Evolutionary conservation across 768 basidiomycete species (phyloP).

Genomic region (Mycena kentingensis): DNA sequence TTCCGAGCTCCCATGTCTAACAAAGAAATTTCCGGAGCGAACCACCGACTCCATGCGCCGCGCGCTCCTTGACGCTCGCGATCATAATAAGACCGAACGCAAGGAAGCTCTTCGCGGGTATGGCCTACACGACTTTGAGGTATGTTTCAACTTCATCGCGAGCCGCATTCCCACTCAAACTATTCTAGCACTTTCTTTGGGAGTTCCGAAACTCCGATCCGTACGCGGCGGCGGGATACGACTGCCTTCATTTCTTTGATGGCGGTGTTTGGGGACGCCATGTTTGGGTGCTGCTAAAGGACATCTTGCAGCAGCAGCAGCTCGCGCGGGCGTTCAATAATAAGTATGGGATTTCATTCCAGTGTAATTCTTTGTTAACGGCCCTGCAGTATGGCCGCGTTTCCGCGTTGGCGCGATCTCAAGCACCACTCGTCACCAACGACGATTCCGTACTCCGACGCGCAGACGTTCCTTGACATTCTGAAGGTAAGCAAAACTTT

Average conservation of each 20-base stretch:
- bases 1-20: slow-evolving; percentile 6
- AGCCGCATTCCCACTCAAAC: neutral
- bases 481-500: too few species aligned
- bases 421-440: slow-evolving; percentile 8
- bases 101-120: slow-evolving; percentile 6
- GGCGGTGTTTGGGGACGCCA: slow-evolving; percentile 10
- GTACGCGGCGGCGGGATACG: slow-evolving; percentile 7
- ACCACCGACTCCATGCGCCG: slow-evolving; percentile 8
- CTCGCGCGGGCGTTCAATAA: slow-evolving; percentile 1
- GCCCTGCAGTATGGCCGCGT: neutral
- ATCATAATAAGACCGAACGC: slow-evolving; percentile 1
- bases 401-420: slow-evolving; percentile 8
- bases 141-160: neutral
- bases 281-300: slow-evolving; percentile 2
- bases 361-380: neutral
- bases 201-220: slow-evolving; percentile 5
- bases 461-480: slow-evolving; percentile 12
- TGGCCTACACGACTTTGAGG: slow-evolving; percentile 16
- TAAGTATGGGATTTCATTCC: neutral
- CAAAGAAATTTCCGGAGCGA: neutral
- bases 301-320: neutral
- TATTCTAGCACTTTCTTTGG: slow-evolving; percentile 10
- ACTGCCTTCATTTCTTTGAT: slow-evolving; percentile 11
- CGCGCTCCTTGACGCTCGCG: neutral
- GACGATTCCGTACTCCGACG: slow-evolving; percentile 8